Evolutionary conservation across 306 rosid genomes (phyloP), one percentile per base, ranked within the genome.

Genomic region (Bauhinia variegata): DNA sequence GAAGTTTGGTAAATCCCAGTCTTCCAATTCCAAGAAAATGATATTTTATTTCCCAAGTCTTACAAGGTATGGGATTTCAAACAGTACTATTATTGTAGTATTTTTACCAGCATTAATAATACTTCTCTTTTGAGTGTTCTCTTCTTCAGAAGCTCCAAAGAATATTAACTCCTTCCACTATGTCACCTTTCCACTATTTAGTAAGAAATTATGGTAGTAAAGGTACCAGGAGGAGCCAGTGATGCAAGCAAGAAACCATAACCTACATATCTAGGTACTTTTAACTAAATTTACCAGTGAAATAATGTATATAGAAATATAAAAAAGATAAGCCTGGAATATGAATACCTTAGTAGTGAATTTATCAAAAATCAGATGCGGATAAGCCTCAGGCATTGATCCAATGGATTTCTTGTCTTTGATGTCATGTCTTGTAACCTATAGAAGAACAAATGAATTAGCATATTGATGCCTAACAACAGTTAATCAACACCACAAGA

Each of bases 381-480:
- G 98, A 71, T 84, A 86, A 57, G 91, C 98, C 78, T 88, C 88
- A 7, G 98, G 96, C 89, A 93, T 88, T n/a, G 97, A 89, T 80
- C 97, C 95, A 59, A 89, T 74, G 71, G 81, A 69, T 79, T 87
- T 86, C 80, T 54, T 88, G 79, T 87, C 96, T 79, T 83, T 89
- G 74, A 93, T 83, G 70, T 93, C 98, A 67, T 93, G 98, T 72
- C 98, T 86, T 71, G 98, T 84, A 68, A 88, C 96, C 96, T 93
- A 43, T 16, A 81, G 14, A 68, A 33, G 54, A 71, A 77, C 44
- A 73, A 43, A 23, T 32, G 18, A 82, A 23, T 72, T 71, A 79
- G 66, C 49, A 53, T 11, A 51, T 61, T 44, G 51, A 47, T 48
- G 53, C 59, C 64, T 4, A 41, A 68, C 60, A 72, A 4, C 2